These are phyloP conservation scores for Boletus subcaerulescens DNA, from an alignment of 768 basidiomycete species.

Conservation along the genomic window DNA sequence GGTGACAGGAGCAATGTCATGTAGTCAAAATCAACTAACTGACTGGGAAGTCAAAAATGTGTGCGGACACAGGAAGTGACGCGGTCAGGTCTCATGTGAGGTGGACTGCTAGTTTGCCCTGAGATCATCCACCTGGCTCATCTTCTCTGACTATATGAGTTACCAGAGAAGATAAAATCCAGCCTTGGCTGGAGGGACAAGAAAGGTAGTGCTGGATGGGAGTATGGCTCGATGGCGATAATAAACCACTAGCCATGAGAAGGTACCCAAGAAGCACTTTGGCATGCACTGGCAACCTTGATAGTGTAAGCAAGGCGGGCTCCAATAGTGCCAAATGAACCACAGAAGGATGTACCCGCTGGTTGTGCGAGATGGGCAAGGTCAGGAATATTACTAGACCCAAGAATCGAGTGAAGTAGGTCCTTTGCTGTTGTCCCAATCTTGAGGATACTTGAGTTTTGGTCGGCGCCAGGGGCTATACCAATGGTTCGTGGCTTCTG, in stretches of 20 bases:
- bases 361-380: conserved; percentile 7
- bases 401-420: conserved; percentile 28
- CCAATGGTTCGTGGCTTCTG: conserved; percentile 25
- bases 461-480: conserved; percentile 28
- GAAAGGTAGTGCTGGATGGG: not conserved
- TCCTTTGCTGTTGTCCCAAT: conserved; percentile 23
- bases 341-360: conserved; percentile 23
- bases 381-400: conserved; percentile 5
- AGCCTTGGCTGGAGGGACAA: not conserved
- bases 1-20: not conserved
- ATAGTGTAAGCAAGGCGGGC: conserved; percentile 22
- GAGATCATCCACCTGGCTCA: not conserved
- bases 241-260: conserved; percentile 14
- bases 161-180: not conserved
- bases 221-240: not conserved
- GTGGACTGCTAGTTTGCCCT: no score
- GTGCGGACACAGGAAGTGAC: no score
- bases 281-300: conserved; percentile 15
- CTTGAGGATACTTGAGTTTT: not conserved
- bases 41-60: not conserved
- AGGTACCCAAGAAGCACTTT: conserved; percentile 19
- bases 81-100: no score
- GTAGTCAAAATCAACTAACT: not conserved
- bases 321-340: conserved; percentile 25
- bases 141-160: not conserved